phyloP scores from a whole-genome alignment of 345 rosid species.

The Dipteronia dyeriana region DNA sequence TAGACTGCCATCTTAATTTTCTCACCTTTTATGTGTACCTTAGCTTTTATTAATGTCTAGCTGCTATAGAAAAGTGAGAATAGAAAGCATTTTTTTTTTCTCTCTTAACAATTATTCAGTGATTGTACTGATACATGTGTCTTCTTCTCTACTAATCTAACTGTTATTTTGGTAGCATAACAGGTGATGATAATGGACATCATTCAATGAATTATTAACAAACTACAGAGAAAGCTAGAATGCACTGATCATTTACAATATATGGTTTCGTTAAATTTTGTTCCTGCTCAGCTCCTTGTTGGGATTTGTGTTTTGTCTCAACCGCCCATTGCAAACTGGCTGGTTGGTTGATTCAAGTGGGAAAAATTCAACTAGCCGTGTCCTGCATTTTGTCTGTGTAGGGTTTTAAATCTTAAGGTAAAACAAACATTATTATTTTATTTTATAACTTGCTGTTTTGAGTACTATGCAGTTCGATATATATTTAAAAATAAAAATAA shows the following conservation, averaged over 20 bases:
- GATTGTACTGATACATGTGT: conserved; percentile 4
- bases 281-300: conserved; percentile 10
- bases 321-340: neutral
- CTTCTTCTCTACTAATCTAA: conserved; percentile 7
- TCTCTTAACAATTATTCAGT: conserved; percentile 1
- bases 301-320: conserved; percentile 38
- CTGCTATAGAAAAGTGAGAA: neutral
- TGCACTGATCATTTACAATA: too few species aligned
- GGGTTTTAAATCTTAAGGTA: too few species aligned
- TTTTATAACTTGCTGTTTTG: too few species aligned
- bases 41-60: conserved; percentile 16
- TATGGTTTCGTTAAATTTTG: too few species aligned
- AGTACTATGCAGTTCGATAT: too few species aligned
- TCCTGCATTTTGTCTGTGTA: neutral
- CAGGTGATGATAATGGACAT: conserved; percentile 15
- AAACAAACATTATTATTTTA: too few species aligned
- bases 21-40: conserved; percentile 24
- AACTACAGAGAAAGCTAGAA: conserved; percentile 3
- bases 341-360: conserved; percentile 8
- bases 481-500: too few species aligned
- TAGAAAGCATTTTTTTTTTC: neutral
- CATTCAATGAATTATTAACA: conserved; percentile 25
- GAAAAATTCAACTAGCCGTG: neutral
- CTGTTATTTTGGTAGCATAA: conserved; percentile 10
- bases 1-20: conserved; percentile 13